These are phyloP conservation scores for Fusarium lyarnte DNA, from an alignment of 2,329 filamentous ascomycete genomes.

Conservation along the genomic window DNA sequence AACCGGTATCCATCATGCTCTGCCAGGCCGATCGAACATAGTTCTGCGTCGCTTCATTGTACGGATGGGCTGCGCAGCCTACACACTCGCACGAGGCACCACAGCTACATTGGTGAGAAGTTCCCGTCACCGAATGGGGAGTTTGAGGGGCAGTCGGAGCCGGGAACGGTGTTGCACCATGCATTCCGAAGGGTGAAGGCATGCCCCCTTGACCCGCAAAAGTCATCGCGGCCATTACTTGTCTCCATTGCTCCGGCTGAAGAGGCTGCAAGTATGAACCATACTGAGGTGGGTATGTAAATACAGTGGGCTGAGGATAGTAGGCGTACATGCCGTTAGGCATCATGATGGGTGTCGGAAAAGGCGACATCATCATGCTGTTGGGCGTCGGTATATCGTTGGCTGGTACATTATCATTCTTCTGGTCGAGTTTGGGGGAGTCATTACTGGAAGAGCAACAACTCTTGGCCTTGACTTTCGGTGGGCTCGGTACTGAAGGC, in stretches of 20 bases:
- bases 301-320: constrained; percentile 57
- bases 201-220: constrained; percentile 49
- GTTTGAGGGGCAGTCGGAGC: constrained; percentile 24
- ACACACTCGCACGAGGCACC: constrained; percentile 74
- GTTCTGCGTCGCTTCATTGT: constrained; percentile 69
- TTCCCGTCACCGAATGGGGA: constrained; percentile 42
- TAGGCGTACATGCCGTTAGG: constrained; percentile 53
- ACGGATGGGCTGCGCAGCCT: constrained; percentile 74
- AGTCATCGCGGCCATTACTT: constrained; percentile 55
- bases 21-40: constrained; percentile 61
- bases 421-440: constrained; percentile 35
- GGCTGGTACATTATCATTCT: constrained; percentile 30
- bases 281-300: constrained; percentile 63
- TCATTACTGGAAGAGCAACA: constrained; percentile 45
- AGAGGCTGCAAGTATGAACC: constrained; percentile 65
- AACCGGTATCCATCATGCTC: constrained; percentile 49
- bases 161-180: constrained; percentile 34
- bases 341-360: constrained; percentile 49
- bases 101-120: constrained; percentile 64
- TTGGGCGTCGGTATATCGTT: constrained; percentile 37
- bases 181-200: constrained; percentile 42
- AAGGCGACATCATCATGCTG: constrained; percentile 49
- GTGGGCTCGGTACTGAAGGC: constrained; percentile 26
- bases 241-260: constrained; percentile 63
- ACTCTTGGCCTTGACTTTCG: constrained; percentile 38